Percentiles rank a stretch among this genome's conserved stretches.
Conservation (phyloP, 352 stramenopile genomes). For the Globisporangium orthogonon region DNA sequence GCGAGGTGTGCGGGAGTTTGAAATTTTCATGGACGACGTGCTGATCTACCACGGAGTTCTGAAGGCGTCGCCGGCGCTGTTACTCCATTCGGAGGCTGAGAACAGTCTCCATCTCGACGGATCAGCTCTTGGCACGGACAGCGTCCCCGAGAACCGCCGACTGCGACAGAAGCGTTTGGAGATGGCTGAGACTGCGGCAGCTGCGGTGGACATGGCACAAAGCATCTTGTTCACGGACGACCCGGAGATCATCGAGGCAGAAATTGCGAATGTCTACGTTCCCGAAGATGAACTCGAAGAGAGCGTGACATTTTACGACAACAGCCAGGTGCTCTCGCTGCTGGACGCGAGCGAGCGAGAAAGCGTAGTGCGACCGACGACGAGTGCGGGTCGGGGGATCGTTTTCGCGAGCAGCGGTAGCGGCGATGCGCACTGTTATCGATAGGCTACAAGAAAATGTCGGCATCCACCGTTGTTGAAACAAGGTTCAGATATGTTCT, state of each 20-base stretch:
- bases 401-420: background rate
- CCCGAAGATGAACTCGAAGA: slow-evolving; percentile 52
- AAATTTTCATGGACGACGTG: slow-evolving; percentile 81
- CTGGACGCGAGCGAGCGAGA: slow-evolving; percentile 44
- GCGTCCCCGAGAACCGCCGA: slow-evolving; percentile 28
- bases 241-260: slow-evolving; percentile 38
- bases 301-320: slow-evolving; percentile 71
- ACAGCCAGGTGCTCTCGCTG: slow-evolving; percentile 63
- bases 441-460: background rate
- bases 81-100: slow-evolving; percentile 19
- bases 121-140: background rate
- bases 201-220: slow-evolving; percentile 51
- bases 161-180: slow-evolving; percentile 34
- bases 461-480: too few species aligned
- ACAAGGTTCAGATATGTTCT: too few species aligned
- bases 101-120: background rate
- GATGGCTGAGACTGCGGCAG: slow-evolving; percentile 33
- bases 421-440: background rate
- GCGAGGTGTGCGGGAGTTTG: slow-evolving; percentile 73
- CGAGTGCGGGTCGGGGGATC: slow-evolving; percentile 27
- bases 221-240: slow-evolving; percentile 77
- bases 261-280: slow-evolving; percentile 47
- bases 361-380: slow-evolving; percentile 30
- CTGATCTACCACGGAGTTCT: slow-evolving; percentile 65
- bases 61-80: slow-evolving; percentile 32